phyloP scores from a whole-genome alignment of 768 basidiomycete genomes.

The Suillus americanus region DNA sequence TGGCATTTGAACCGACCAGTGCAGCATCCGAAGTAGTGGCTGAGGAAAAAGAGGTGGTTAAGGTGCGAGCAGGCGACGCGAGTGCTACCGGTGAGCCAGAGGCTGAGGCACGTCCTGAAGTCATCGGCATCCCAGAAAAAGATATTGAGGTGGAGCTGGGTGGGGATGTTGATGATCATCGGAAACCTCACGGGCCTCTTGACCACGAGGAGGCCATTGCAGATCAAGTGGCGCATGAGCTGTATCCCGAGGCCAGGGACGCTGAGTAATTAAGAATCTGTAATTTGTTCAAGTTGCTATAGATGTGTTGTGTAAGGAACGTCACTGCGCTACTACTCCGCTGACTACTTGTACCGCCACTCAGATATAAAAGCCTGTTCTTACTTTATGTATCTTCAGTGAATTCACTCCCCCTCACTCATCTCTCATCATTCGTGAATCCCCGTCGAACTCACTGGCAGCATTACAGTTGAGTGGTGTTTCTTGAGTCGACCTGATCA shows the following conservation, averaged over 20 bases:
- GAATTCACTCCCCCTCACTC: too few relatives aligned
- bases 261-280: slow-evolving; percentile 7
- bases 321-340: too few relatives aligned
- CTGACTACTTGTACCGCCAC: too few relatives aligned
- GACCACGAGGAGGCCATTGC: slow-evolving; percentile 51
- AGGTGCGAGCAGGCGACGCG: slow-evolving; percentile 1
- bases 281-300: neutral
- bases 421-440: too few relatives aligned
- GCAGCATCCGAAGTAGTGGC: neutral
- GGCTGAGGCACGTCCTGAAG: neutral
- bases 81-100: neutral
- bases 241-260: slow-evolving; percentile 42
- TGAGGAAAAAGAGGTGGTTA: slow-evolving; percentile 9
- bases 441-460: too few relatives aligned
- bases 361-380: too few relatives aligned
- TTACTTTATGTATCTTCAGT: too few relatives aligned
- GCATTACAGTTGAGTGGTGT: too few relatives aligned
- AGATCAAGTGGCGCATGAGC: slow-evolving; percentile 51
- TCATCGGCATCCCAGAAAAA: slow-evolving; percentile 5
- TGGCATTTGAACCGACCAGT: slow-evolving; percentile 7
- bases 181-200: slow-evolving; percentile 40
- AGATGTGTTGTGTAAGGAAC: too few relatives aligned
- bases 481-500: too few relatives aligned
- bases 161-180: slow-evolving; percentile 9
- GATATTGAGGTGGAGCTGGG: slow-evolving; percentile 11